These are phyloP conservation scores for Phaeophleospora eucalypticola DNA, from an alignment of 2,329 filamentous ascomycete genomes.

Conservation along the genomic window DNA sequence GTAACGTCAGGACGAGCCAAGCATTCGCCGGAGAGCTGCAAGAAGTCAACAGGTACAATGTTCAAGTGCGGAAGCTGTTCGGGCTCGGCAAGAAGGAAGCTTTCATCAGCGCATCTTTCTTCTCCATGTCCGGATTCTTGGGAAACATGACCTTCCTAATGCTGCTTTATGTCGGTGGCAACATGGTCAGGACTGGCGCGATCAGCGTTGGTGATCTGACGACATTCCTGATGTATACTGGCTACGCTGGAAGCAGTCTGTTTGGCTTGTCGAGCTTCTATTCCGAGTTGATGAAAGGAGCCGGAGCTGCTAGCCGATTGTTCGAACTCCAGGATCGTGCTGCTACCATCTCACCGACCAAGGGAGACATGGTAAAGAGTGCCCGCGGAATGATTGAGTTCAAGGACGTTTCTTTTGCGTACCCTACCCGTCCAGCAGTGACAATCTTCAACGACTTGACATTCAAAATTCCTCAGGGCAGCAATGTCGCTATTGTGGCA, in stretches of 20 bases:
- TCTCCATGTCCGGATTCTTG: slow-evolving; percentile 78
- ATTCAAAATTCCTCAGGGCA: slow-evolving; percentile 89
- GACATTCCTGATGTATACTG: slow-evolving; percentile 98
- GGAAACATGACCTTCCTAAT: slow-evolving; percentile 95
- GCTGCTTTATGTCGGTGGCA: slow-evolving; percentile 83
- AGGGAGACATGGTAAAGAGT: slow-evolving; percentile 71
- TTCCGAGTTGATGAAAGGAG: slow-evolving; percentile 97
- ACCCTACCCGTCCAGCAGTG: slow-evolving; percentile 89
- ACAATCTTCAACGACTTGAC: slow-evolving; percentile 82
- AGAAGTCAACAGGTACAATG: slow-evolving; percentile 87
- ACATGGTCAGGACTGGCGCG: slow-evolving; percentile 78
- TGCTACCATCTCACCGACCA: slow-evolving; percentile 81
- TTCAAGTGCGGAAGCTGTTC: slow-evolving; percentile 88
- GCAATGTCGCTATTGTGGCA: slow-evolving; percentile 93
- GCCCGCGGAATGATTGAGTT: slow-evolving; percentile 88
- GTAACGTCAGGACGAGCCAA: slow-evolving; percentile 94
- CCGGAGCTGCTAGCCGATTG: slow-evolving; percentile 89
- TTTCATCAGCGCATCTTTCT: slow-evolving; percentile 85
- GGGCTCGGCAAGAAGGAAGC: slow-evolving; percentile 82
- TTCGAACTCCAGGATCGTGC: slow-evolving; percentile 93
- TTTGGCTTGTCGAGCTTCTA: slow-evolving; percentile 96
- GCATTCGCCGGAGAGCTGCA: slow-evolving; percentile 91
- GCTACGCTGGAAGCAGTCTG: slow-evolving; percentile 77
- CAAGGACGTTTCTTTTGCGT: slow-evolving; percentile 78
- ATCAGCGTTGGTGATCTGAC: slow-evolving; percentile 91